A percentile compares a stretch with the other conserved stretches of the same genome.
phyloP scores from a whole-genome alignment of 441 rosid species.

The Erodium texanum region DNA sequence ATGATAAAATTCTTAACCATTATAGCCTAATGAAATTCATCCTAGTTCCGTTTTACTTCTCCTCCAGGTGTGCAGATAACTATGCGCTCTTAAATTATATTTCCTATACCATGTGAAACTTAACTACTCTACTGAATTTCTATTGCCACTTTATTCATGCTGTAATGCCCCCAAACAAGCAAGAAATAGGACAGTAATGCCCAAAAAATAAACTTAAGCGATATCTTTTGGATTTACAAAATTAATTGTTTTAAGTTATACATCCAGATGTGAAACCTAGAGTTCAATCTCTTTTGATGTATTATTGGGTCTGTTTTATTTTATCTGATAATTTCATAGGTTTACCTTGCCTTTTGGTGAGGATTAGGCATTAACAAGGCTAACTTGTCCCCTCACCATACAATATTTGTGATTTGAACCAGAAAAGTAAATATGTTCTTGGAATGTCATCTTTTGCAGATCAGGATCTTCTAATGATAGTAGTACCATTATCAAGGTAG shows the following conservation, averaged over 20 bases:
- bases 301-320: background rate
- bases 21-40: conserved; percentile 4
- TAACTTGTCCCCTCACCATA: background rate
- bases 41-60: background rate
- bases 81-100: background rate
- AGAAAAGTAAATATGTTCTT: conserved; percentile 4
- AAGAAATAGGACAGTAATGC: no score
- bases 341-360: background rate
- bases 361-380: background rate
- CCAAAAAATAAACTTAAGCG: no score
- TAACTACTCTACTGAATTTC: background rate
- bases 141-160: background rate
- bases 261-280: background rate
- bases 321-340: background rate
- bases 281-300: background rate
- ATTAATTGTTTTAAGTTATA: no score
- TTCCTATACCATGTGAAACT: background rate
- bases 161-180: no score
- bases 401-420: background rate
- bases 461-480: conserved; percentile 50
- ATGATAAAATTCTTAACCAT: background rate
- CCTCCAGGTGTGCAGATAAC: background rate
- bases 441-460: conserved; percentile 34
- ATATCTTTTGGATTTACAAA: no score
- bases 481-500: conserved; percentile 51